Evolutionary conservation across 331 rosid species (phyloP).

Genomic region (Erythrophleum ivorense): DNA sequence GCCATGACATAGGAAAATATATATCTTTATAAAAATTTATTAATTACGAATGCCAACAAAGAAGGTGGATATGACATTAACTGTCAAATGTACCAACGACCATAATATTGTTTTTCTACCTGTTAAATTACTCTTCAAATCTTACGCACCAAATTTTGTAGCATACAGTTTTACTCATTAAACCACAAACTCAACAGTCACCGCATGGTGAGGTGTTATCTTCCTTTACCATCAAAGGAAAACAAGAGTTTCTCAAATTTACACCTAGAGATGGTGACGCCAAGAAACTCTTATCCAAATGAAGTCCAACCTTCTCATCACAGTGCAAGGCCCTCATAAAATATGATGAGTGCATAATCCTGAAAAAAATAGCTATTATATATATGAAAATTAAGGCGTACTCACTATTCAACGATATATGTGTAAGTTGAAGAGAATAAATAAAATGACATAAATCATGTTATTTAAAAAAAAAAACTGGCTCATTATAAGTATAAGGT

Average conservation of each 20-base stretch:
- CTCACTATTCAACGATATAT: constrained; percentile 16
- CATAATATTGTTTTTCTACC: neutral
- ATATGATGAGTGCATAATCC: constrained; percentile 3
- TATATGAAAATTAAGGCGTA: constrained; percentile 13
- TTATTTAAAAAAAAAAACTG: neutral
- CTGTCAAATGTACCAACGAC: constrained; percentile 2
- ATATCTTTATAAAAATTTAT: constrained; percentile 6
- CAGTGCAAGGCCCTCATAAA: constrained; percentile 2
- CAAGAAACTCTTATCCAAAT: constrained; percentile 5
- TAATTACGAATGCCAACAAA: constrained; percentile 13
- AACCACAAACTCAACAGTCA: constrained; percentile 16
- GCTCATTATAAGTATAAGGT: constrained; percentile 17
- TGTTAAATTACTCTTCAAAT: constrained; percentile 21
- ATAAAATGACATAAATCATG: constrained; percentile 12
- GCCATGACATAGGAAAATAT: constrained; percentile 10
- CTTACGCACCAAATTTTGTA: neutral
- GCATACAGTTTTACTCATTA: neutral
- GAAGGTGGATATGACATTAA: constrained; percentile 2
- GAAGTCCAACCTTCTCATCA: constrained; percentile 10
- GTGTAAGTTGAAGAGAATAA: constrained; percentile 5
- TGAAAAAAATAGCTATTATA: neutral
- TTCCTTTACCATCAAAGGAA: neutral
- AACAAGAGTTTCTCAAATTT: constrained; percentile 7
- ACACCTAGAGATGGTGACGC: constrained; percentile 25
- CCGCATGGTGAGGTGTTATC: neutral